These are phyloP conservation scores for Ceratobasidium sp. DNA, from an alignment of 1,284 basidiomycete species.

Conservation along the genomic window DNA sequence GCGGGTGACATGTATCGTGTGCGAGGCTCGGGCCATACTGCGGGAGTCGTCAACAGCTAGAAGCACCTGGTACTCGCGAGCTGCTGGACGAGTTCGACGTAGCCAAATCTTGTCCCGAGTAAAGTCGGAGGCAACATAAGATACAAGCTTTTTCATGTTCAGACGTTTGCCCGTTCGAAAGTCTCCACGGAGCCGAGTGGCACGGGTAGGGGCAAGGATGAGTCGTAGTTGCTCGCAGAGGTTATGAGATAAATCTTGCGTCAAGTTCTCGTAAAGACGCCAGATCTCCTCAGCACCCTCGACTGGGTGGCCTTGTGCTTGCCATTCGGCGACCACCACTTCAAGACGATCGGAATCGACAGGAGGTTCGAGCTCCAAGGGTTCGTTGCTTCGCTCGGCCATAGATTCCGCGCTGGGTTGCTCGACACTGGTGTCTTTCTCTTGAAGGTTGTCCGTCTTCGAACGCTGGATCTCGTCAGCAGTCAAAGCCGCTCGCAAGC, in stretches of 20 bases:
- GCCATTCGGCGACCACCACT: conserved; percentile 72
- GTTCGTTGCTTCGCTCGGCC: conserved; percentile 17
- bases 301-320: conserved; percentile 68
- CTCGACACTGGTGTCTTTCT: conserved; percentile 11
- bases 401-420: conserved; percentile 39
- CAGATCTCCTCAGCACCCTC: conserved; percentile 81
- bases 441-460: conserved; percentile 12
- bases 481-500: conserved; percentile 21
- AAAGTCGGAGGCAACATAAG: conserved; percentile 98
- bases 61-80: conserved; percentile 96
- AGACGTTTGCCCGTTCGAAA: conserved; percentile 98
- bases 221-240: conserved; percentile 97
- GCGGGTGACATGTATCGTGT: conserved; percentile 93
- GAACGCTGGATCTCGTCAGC: conserved; percentile 36
- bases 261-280: conserved; percentile 91
- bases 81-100: conserved; percentile 91
- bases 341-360: conserved; percentile 61
- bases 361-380: neutral
- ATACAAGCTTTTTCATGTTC: conserved; percentile 99
- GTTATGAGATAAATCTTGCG: conserved; percentile 89
- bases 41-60: conserved; percentile 96
- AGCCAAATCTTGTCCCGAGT: conserved; percentile 99
- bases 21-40: conserved; percentile 91
- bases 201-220: conserved; percentile 94
- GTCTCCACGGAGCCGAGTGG: conserved; percentile 95